These are phyloP conservation scores for Eucalyptus erythrocorys DNA, from an alignment of 345 rosid genomes.

Conservation along the genomic window DNA sequence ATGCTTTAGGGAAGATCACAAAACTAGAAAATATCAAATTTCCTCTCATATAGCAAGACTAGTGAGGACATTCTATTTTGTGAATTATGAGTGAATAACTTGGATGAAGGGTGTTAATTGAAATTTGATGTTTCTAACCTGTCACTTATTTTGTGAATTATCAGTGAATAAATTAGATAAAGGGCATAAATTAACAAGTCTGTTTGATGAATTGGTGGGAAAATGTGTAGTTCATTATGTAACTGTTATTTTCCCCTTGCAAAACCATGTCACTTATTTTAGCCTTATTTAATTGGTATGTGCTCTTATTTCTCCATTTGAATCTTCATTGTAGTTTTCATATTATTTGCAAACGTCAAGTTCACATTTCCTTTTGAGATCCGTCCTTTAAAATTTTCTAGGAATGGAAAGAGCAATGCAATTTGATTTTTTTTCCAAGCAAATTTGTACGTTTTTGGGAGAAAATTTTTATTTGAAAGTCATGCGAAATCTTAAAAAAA, in stretches of 20 bases:
- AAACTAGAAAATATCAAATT: background rate
- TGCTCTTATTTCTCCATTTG: too few relatives aligned
- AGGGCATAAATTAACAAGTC: background rate
- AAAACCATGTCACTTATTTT: background rate
- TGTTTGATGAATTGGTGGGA: background rate
- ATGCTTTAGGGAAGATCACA: background rate
- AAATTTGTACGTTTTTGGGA: too few relatives aligned
- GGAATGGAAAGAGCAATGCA: too few relatives aligned
- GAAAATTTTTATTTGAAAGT: too few relatives aligned
- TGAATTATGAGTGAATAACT: background rate
- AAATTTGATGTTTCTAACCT: background rate
- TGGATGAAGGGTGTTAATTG: background rate
- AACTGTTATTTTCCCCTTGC: background rate
- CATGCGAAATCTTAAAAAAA: too few relatives aligned
- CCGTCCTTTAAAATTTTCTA: too few relatives aligned
- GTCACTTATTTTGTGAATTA: too few relatives aligned
- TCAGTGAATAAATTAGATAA: background rate
- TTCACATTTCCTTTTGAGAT: too few relatives aligned
- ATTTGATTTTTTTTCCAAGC: too few relatives aligned
- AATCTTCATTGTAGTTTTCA: too few relatives aligned
- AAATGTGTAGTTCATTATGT: background rate
- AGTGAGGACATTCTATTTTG: background rate
- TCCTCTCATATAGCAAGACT: background rate
- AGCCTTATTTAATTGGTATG: too few relatives aligned
- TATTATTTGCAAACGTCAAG: too few relatives aligned